Percentiles rank a stretch among this genome's conserved stretches.
Evolutionary conservation across 441 rosid genomes (phyloP).

Genomic region (Manihot esculenta): DNA sequence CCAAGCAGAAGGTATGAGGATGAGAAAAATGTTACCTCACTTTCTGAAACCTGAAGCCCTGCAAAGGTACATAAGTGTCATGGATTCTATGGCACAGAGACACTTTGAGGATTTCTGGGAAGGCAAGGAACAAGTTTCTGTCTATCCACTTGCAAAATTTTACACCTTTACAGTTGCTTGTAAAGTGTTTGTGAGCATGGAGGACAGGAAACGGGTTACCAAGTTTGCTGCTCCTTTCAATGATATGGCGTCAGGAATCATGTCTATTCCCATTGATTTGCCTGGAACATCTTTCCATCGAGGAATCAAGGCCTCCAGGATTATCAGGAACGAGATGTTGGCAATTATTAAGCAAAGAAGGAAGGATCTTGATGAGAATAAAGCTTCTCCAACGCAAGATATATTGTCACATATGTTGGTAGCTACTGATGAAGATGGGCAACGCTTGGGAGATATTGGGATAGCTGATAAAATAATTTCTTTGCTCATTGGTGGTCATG

Average conservation of each 20-base stretch:
- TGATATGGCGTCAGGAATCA: neutral
- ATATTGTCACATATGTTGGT: constrained; percentile 23
- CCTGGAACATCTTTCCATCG: constrained; percentile 4
- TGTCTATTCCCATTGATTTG: neutral
- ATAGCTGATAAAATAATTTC: constrained; percentile 24
- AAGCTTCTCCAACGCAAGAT: constrained; percentile 18
- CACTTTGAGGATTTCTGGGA: neutral
- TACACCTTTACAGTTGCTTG: constrained; percentile 1
- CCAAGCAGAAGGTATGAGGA: constrained; percentile 8
- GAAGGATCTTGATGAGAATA: constrained; percentile 28
- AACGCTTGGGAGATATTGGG: constrained; percentile 17
- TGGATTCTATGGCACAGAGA: constrained; percentile 14
- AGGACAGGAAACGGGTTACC: neutral
- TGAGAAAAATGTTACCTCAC: neutral
- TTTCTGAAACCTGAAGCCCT: constrained; percentile 12
- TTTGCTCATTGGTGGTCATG: constrained; percentile 27
- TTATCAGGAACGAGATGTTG: constrained; percentile 37
- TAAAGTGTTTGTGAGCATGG: constrained; percentile 3
- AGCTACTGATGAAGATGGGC: constrained; percentile 15
- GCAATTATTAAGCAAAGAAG: constrained; percentile 43
- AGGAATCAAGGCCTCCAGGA: constrained; percentile 15
- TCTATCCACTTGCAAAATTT: neutral
- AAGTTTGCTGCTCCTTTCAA: neutral
- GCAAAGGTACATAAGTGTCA: neutral
- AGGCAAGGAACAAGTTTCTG: neutral